phyloP scores from a whole-genome alignment of 441 rosid genomes.

The Erodium trifolium region DNA sequence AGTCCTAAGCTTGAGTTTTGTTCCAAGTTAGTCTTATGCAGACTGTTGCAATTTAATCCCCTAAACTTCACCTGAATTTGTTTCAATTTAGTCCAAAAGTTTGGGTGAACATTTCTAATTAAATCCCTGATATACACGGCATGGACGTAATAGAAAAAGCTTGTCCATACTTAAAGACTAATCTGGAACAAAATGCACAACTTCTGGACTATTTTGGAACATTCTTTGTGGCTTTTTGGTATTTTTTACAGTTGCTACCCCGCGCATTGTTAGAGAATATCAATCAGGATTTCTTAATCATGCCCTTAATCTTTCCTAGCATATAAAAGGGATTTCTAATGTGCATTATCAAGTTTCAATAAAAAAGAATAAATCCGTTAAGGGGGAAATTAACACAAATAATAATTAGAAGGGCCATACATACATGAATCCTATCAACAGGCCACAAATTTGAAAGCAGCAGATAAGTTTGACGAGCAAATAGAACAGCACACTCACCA shows the following conservation, averaged over 20 bases:
- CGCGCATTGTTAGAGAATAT: neutral
- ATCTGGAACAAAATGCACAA: neutral
- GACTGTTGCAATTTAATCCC: neutral
- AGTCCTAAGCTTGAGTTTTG: neutral
- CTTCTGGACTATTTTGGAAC: neutral
- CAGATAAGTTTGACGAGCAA: neutral
- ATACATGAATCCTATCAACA: neutral
- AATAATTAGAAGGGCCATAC: neutral
- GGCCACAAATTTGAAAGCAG: neutral
- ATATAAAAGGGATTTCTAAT: neutral
- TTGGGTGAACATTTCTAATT: neutral
- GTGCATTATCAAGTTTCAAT: neutral
- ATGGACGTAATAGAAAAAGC: neutral
- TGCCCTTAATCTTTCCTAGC: neutral
- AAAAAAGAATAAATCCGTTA: neutral
- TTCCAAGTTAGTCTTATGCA: neutral
- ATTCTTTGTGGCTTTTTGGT: neutral
- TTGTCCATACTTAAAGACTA: neutral
- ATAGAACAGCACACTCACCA: slow-evolving; percentile 36
- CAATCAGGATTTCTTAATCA: neutral
- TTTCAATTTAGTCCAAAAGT: neutral
- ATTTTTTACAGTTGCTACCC: neutral
- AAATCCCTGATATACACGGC: neutral
- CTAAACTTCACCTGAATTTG: neutral
- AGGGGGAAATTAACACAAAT: neutral